Percentiles rank a stretch among this genome's conserved stretches.
phyloP scores from a whole-genome alignment of 331 rosid species.

The Cydonia oblonga region DNA sequence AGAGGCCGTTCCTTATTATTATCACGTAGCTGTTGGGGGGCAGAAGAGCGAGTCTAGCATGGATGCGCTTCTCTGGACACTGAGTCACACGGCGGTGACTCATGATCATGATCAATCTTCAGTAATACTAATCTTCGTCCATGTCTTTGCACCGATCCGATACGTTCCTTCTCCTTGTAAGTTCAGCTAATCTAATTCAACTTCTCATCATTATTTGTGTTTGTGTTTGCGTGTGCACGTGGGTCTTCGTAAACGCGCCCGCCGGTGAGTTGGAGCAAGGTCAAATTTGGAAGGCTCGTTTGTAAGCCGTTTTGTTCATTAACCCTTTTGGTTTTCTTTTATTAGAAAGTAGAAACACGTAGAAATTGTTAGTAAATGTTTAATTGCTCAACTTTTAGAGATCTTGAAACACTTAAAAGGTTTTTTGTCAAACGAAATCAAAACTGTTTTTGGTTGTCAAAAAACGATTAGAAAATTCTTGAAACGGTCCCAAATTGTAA shows the following conservation, averaged over 20 bases:
- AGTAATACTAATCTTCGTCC: constrained; percentile 6
- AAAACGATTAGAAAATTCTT: neutral
- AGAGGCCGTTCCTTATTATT: neutral
- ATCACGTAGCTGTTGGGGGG: constrained; percentile 16
- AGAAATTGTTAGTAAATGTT: no score
- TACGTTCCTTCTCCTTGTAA: constrained; percentile 30
- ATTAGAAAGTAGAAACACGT: no score
- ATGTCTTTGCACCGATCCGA: constrained; percentile 17
- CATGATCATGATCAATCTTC: neutral
- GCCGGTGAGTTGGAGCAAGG: neutral
- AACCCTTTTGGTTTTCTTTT: neutral
- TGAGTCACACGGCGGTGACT: neutral
- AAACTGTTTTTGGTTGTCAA: neutral
- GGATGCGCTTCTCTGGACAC: constrained; percentile 24
- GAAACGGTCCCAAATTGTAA: neutral
- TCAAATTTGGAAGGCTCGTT: neutral
- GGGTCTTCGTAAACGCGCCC: neutral
- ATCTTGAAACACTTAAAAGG: neutral
- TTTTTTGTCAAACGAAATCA: no score
- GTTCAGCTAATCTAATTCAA: neutral
- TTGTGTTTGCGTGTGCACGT: no score
- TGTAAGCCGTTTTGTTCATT: neutral
- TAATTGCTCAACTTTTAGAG: neutral
- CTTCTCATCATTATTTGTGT: neutral
- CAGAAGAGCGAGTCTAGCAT: constrained; percentile 19